Evolutionary conservation across 2,329 filamentous ascomycete genomes (phyloP).

Genomic region (Pseudogymnoascus verrucosus): DNA sequence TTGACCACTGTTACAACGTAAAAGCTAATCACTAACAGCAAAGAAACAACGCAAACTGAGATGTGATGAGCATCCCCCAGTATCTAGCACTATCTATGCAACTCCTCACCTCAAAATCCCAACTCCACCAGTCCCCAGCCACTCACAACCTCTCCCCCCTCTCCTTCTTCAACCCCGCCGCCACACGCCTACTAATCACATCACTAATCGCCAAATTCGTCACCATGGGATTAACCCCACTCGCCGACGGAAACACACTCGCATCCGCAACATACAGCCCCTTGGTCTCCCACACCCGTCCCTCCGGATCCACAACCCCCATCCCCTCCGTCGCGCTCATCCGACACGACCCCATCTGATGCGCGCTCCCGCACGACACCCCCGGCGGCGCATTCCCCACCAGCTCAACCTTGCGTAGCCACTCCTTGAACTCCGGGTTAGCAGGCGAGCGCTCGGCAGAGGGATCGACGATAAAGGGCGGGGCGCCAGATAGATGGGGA

Average conservation of each 20-base stretch:
- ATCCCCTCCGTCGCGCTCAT: slow-evolving; percentile 48
- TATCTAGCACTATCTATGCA: background rate
- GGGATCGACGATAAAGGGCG: slow-evolving; percentile 44
- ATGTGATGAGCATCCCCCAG: background rate
- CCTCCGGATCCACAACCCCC: slow-evolving; percentile 51
- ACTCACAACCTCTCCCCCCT: background rate
- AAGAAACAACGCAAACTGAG: background rate
- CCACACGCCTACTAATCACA: slow-evolving; percentile 52
- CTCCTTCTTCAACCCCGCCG: slow-evolving; percentile 34
- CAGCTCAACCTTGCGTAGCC: slow-evolving; percentile 45
- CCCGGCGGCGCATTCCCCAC: slow-evolving; percentile 45
- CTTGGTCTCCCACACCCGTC: slow-evolving; percentile 57
- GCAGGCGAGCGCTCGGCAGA: background rate
- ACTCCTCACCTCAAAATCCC: background rate
- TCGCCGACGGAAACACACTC: slow-evolving; percentile 68
- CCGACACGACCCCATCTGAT: slow-evolving; percentile 72
- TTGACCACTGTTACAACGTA: background rate
- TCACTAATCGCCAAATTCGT: slow-evolving; percentile 65
- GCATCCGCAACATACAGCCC: slow-evolving; percentile 65
- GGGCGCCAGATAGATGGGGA: slow-evolving; percentile 51
- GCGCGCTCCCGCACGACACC: slow-evolving; percentile 57
- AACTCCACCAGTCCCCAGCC: background rate
- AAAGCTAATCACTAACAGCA: background rate
- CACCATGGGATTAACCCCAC: slow-evolving; percentile 76
- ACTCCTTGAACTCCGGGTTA: slow-evolving; percentile 51